Evolutionary conservation across 129 eudicot genomes (phyloP), one percentile per base, ranked within the genome.

Genomic region (Calendula officinalis): DNA sequence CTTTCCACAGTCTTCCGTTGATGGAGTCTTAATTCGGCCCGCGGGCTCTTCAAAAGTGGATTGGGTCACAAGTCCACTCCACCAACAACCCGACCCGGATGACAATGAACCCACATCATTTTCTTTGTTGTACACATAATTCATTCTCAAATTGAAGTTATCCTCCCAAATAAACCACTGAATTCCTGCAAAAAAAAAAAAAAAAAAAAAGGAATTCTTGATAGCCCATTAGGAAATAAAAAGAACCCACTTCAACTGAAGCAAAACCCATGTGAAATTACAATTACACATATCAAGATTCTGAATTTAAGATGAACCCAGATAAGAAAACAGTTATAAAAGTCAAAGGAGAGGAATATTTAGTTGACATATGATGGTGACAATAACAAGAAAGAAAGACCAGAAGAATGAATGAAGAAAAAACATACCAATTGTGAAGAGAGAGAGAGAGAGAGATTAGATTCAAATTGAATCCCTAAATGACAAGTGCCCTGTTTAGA

Each of bases 31-130:
- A 60, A 70, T 44, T 52, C 62, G 76, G 42, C 71, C 70, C 44
- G 67, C 64, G 38, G 75, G 49, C 38, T 76, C 81, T 42, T 42
- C 77, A 32, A 56, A 76, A 48, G 73, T 54, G 55, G 81, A 67
- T 47, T 75, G 94, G 49, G 80, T 50, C 59, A 68, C 81, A 33
- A 74, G 75, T 33, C 86, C 86, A 74, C 76, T 64, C 94, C 88
- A 86, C 88, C 88, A 80, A 30, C 81, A 82, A 69, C 76, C 81
- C n/a, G 86, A 50, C 17, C 75, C 72, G 7, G 69, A 60, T 69
- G 81, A 57, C 80, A 75, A 34, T 44, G 76, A 64, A 41, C 73
- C 81, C 47, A 69, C 62, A 40, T 60, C 77, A 70, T 77, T 58
- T 55, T 79, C 83, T 64, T 82, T 80, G 64, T 50, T 68, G 49